These are phyloP conservation scores for Gastrodia elata DNA, from an alignment of 106 monocot species.

Conservation along the genomic window DNA sequence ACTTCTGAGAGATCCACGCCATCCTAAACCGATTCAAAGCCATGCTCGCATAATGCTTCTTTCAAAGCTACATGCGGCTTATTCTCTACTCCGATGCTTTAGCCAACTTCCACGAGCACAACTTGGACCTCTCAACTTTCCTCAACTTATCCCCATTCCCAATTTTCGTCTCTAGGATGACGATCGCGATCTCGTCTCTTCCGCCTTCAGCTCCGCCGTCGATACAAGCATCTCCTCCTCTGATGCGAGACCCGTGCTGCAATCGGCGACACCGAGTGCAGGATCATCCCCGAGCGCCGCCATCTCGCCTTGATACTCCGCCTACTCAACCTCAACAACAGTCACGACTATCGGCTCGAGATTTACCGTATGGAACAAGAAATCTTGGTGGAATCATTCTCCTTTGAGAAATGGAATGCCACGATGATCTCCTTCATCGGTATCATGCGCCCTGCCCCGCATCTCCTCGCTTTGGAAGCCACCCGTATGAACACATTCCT, in stretches of 20 bases:
- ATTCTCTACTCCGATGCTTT: constrained; percentile 32
- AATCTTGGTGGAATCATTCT: constrained; percentile 58
- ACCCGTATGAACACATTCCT: constrained; percentile 70
- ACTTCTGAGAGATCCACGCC: constrained; percentile 44
- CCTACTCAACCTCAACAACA: constrained; percentile 34
- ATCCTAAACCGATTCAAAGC: constrained; percentile 39
- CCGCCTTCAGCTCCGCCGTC: constrained; percentile 18
- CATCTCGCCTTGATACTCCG: constrained; percentile 36
- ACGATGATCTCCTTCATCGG: constrained; percentile 55
- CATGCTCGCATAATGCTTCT: constrained; percentile 28
- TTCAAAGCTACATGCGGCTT: constrained; percentile 42
- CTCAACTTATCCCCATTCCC: constrained; percentile 46
- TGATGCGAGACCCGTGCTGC: constrained; percentile 29
- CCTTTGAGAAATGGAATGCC: constrained; percentile 25
- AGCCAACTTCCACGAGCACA: constrained; percentile 36
- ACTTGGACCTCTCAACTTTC: constrained; percentile 40
- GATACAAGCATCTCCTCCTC: constrained; percentile 25
- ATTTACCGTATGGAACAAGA: constrained; percentile 62
- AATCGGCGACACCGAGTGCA: constrained; percentile 46
- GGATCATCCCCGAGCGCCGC: constrained; percentile 36
- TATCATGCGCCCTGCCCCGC: constrained; percentile 62
- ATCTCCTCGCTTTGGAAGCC: constrained; percentile 65
- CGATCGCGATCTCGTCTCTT: constrained; percentile 40
- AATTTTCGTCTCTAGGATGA: constrained; percentile 46
- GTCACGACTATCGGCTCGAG: constrained; percentile 40